Percentiles rank a stretch among this genome's conserved stretches.
Evolutionary conservation across 2,329 filamentous ascomycete species (phyloP).

Genomic region (Diplodia mutila): DNA sequence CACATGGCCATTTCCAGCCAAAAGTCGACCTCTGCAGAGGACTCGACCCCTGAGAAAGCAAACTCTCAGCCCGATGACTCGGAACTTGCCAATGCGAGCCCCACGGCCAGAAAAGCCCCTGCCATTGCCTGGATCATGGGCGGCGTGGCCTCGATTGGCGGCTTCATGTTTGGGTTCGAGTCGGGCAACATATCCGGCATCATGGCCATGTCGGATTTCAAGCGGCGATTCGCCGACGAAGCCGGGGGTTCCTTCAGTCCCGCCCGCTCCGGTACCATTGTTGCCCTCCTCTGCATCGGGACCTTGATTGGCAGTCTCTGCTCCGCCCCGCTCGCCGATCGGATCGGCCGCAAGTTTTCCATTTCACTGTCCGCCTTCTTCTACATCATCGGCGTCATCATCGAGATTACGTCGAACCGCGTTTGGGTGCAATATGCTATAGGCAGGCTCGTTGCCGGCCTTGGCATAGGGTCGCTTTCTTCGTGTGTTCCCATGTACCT

Average conservation of each 20-base stretch:
- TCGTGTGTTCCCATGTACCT: slow-evolving; percentile 70
- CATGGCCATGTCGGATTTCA: slow-evolving; percentile 55
- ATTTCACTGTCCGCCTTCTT: slow-evolving; percentile 54
- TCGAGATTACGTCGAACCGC: slow-evolving; percentile 47
- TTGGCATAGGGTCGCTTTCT: slow-evolving; percentile 50
- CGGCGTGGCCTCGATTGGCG: slow-evolving; percentile 60
- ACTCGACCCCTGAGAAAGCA: slow-evolving; percentile 7
- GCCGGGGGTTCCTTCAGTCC: slow-evolving; percentile 32
- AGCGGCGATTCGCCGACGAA: slow-evolving; percentile 56
- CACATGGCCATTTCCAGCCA: slow-evolving; percentile 24
- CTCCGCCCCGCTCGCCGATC: slow-evolving; percentile 57
- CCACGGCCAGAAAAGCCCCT: not conserved
- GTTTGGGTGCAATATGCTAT: slow-evolving; percentile 53
- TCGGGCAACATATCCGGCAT: slow-evolving; percentile 50
- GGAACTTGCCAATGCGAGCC: not conserved
- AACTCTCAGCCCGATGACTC: slow-evolving; percentile 11
- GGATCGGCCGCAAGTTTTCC: slow-evolving; percentile 51
- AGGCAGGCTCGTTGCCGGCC: slow-evolving; percentile 47
- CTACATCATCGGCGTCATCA: slow-evolving; percentile 48
- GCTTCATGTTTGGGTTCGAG: slow-evolving; percentile 67
- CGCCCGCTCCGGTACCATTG: slow-evolving; percentile 44
- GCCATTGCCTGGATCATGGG: slow-evolving; percentile 55
- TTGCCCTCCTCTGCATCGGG: slow-evolving; percentile 50
- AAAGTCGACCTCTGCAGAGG: not conserved
- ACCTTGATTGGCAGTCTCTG: slow-evolving; percentile 47